Base-by-base conservation (phyloP, 208 protist species). In the Angomonas deanei region DNA sequence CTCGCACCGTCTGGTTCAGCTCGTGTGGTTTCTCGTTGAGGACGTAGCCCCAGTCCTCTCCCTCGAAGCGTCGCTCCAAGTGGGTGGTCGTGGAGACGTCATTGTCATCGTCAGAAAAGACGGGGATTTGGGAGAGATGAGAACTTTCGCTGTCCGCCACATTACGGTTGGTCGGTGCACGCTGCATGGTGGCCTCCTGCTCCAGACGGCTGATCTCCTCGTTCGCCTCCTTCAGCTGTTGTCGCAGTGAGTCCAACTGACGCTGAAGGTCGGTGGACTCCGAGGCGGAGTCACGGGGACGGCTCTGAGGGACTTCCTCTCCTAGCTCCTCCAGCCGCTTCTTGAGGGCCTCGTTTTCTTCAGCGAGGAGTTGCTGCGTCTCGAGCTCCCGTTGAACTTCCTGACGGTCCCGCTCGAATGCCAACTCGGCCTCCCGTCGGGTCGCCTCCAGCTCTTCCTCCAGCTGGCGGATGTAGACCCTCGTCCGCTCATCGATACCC, bases 11-110 rank as follows among this genome's bases (percentile, higher is more conserved):
- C 55, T 57, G 61, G 24, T 61, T 70, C 30, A 88, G 60, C 57
- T 87, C 73, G 52, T 80, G 68, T 13, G 74, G 72, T 70, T 84
- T 76, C 52, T 86, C 66, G 1, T 36, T 32, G 24, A 92, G 28
- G 19, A 88, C 47, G 60, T 82, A 78, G 3, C 1, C 15, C 85
- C 85, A 92, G 53, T 83, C 63, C 1, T 63, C 70, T 5, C 85
- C 85, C 8, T 57, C 34, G 34, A 92, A 76, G 57, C 56, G 48
- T 42, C 73, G 72, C 34, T 52, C 23, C 23, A 81, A 66, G 19
- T 65, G 50, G 10, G 74, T 74, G 42, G 34, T 63, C 28, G 46
- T 54, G 11, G 60, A 46, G 3, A 48, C 30, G 27, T 27, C 61
- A 30, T 58, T 52, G 15, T 17, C 21, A 17, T 59, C 64, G 36